Evolutionary conservation across 305 asterid species (phyloP).

Genomic region (Fraxinus ornus): DNA sequence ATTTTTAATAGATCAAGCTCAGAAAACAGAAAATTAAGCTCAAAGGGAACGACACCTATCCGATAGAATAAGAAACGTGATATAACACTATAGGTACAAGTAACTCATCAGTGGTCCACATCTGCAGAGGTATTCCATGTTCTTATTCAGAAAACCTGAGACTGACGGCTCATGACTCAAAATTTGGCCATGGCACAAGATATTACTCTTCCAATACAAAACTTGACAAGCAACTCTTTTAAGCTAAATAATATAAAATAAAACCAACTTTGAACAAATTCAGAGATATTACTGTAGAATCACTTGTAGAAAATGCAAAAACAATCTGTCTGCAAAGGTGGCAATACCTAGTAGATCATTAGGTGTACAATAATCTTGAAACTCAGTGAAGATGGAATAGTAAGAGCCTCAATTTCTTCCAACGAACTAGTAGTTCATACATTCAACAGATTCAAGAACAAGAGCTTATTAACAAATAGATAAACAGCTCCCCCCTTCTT

Average conservation of each 20-base stretch:
- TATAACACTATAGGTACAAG: too few species aligned
- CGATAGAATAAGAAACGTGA: too few species aligned
- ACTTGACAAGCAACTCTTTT: not conserved
- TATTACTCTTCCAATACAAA: not conserved
- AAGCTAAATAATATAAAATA: not conserved
- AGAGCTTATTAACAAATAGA: not conserved
- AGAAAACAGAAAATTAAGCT: not conserved
- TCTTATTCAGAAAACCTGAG: not conserved
- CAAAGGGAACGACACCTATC: not conserved
- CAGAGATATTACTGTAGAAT: not conserved
- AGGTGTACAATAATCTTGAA: not conserved
- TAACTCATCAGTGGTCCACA: not conserved
- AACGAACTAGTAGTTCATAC: constrained; percentile 9
- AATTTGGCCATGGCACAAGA: not conserved
- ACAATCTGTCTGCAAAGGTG: not conserved
- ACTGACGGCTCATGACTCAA: not conserved
- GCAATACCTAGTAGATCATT: not conserved
- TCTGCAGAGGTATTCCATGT: not conserved
- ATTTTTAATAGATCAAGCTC: not conserved
- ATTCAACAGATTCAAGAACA: not conserved
- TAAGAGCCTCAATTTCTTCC: constrained; percentile 16
- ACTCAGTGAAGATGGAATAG: not conserved
- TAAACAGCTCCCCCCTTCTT: not conserved
- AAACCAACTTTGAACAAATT: not conserved
- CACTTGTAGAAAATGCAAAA: not conserved